These are phyloP conservation scores for Aquilaria yunnanensis DNA, from an alignment of 345 rosid genomes.

Conservation along the genomic window DNA sequence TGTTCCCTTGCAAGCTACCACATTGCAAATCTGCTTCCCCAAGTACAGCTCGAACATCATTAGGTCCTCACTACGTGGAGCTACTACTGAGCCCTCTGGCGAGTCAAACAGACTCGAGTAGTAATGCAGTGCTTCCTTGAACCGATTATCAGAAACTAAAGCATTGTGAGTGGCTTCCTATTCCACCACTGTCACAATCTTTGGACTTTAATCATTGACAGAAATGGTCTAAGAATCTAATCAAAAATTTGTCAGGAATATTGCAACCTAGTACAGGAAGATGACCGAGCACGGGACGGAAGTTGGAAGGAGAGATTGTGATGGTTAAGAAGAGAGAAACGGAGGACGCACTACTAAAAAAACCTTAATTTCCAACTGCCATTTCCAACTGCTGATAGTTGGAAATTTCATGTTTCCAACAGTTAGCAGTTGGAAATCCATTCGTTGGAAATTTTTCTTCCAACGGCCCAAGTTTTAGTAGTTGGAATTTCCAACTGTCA, in stretches of 20 bases:
- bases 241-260: conserved; percentile 49
- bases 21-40: conserved; percentile 76
- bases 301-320: conserved; percentile 42
- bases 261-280: conserved; percentile 25
- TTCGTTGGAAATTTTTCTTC: too few relatives aligned
- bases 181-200: conserved; percentile 72
- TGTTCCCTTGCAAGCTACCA: conserved; percentile 79
- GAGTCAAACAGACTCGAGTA: conserved; percentile 89
- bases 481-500: too few relatives aligned
- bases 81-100: conserved; percentile 25
- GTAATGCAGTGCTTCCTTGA: conserved; percentile 73
- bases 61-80: conserved; percentile 42
- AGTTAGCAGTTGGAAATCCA: too few relatives aligned
- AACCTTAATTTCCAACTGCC: too few relatives aligned
- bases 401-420: too few relatives aligned
- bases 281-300: conserved; percentile 42
- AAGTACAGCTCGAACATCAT: conserved; percentile 75
- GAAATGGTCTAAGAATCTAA: conserved; percentile 37
- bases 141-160: conserved; percentile 50
- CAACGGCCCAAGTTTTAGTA: too few relatives aligned
- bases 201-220: conserved; percentile 35
- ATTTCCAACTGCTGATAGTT: too few relatives aligned
- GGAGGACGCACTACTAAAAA: too few relatives aligned
- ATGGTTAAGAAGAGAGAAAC: conserved; percentile 37
- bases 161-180: conserved; percentile 91